Percentiles rank a stretch among this genome's conserved stretches.
These are phyloP conservation scores for Scenedesmus sp. DNA, from an alignment of 163 green algal species.

Conservation along the genomic window DNA sequence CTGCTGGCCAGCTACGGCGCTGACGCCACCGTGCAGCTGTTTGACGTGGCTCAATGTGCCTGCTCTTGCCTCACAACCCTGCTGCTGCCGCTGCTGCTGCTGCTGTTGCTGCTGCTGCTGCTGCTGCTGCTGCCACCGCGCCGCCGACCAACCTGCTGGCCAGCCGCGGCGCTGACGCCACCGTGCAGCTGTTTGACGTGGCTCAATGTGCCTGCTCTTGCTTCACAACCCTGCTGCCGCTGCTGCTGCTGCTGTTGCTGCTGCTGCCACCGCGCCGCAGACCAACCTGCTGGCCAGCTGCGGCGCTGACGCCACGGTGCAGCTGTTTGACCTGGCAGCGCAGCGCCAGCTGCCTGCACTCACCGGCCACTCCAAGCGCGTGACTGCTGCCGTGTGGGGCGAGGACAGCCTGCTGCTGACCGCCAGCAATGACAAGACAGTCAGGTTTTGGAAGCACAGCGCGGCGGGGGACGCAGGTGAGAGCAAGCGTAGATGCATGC, in stretches of 20 bases:
- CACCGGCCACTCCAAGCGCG: conserved; percentile 90
- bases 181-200: conserved; percentile 86
- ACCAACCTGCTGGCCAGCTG: conserved; percentile 65
- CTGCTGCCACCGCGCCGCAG: conserved; percentile 1
- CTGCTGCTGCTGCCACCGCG: background rate
- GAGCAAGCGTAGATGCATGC: too few relatives aligned
- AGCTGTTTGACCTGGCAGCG: conserved; percentile 83
- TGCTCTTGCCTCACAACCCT: background rate
- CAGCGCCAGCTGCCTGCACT: conserved; percentile 72
- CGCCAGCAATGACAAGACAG: conserved; percentile 84
- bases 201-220: background rate
- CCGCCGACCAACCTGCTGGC: conserved; percentile 59
- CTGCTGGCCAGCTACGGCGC: conserved; percentile 70
- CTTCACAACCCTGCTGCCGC: background rate
- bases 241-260: background rate
- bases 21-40: conserved; percentile 84
- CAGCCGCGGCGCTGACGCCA: conserved; percentile 75
- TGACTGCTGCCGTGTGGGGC: conserved; percentile 71
- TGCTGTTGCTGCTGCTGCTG: background rate
- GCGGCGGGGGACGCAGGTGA: conserved; percentile 51
- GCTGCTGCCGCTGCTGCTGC: background rate
- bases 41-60: conserved; percentile 68
- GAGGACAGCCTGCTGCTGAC: conserved; percentile 71
- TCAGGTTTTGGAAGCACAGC: conserved; percentile 78
- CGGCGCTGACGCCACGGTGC: conserved; percentile 77